Base-by-base conservation (phyloP, 768 basidiomycete genomes). In the Tylopilus subfusipes region DNA sequence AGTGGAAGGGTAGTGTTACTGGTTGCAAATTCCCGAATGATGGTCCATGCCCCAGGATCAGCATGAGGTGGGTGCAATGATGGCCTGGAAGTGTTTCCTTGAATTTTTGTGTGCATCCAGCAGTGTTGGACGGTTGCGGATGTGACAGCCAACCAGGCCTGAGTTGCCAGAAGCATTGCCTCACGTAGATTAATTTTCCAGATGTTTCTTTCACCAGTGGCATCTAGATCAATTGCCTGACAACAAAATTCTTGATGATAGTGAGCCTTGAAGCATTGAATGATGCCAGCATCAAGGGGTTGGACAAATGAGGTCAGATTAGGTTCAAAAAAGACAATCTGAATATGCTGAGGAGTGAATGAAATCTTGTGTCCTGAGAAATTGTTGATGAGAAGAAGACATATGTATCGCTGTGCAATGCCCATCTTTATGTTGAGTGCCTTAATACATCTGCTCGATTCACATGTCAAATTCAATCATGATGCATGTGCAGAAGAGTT, bases 21-120 rank as follows among this genome's bases (percentile, higher is more conserved):
- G 2, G 39, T 16, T 19, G 39, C 49, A 52, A 58, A 58, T 14
- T 55, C 25, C 16, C 13, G 13, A 40, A 57, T 21, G 4, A 57
- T 57, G 8, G 27, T 22, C 56, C 48, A 58, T 19, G 54, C 50
- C 3, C 36, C 49, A 36, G 57, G 57, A 44, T 58, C 46, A 16
- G 38, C 27, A 25, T 58, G 54, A 19, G 49, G n/a, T 1, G 51
- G 49, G 19, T 50, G 49, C 0, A 14, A 43, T 24, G 22, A 27
- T n/a, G n/a, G n/a, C n/a, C n/a, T 10, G 25, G 42, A 7, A 11
- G 6, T 30, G 30, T 30, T 30, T 30, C 30, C 30, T 30, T 34
- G 33, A 34, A 34, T 34, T 9, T 10, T 10, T 5, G 33, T 34
- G 14, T 34, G 33, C 4, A 5, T 16, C 33, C 33, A 34, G 33